Evolutionary conservation across 441 rosid species (phyloP), one percentile per base, ranked within the genome.

Genomic region (Pelargonium australe): DNA sequence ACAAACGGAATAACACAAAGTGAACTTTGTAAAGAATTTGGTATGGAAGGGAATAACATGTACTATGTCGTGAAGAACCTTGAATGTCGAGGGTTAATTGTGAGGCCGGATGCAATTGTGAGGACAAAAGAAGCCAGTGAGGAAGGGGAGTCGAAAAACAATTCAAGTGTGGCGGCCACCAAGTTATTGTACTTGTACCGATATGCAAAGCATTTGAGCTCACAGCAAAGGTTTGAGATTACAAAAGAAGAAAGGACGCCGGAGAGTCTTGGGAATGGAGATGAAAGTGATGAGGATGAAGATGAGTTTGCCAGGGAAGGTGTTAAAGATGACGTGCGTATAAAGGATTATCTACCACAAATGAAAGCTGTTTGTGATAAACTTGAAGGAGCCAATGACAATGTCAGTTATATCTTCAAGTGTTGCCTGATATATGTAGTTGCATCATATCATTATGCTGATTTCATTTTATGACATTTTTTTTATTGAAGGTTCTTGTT

Each of bases 341-440:
- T 89, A 55, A 90, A 81, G 79, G 99, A 95, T 83, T 87, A 78
- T 81, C 73, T 85, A 65, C 95, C 97, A 5, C 93, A 92, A 53
- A 87, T 92, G 96, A 80, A 75, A 83, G 94, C 90, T 47, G 71
- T 90, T 58, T 92, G 93, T 80, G 88, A 90, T 80, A 87, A 81
- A 74, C 97, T 95, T 76, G 89, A 89, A 78, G 85, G 83, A 72
- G 91, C 90, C 60, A 85, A 85, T 67, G 90, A 85, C 65, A 90
- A 87, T 91, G 97, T 92, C 63, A 71, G 74, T 70, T 53, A 65
- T 60, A 20, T 60, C 34, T 58, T 58, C 63, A 58, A 17, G 34
- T 20, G 12, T 28, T 60, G n/a, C 34, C 20, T 23, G 63, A 20
- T 66, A 63, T 11, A 19, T 62, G 49, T 68, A 13, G 40, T 28